Percentiles rank a stretch among this genome's conserved stretches.
These are phyloP conservation scores for Phytopythium helicoides DNA, from an alignment of 352 stramenopile genomes.

Conservation along the genomic window DNA sequence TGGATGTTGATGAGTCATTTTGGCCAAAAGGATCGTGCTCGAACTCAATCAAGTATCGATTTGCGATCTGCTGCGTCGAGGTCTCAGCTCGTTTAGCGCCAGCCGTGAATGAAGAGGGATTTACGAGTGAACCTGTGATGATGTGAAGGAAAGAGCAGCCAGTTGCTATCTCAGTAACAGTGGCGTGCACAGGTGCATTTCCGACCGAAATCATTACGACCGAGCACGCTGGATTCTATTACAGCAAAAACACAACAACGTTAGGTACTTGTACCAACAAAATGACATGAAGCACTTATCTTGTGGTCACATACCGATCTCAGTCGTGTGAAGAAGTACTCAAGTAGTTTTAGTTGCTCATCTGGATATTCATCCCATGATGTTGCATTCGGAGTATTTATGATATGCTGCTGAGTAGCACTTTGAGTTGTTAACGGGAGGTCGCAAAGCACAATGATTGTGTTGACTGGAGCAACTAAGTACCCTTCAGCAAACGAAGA, in stretches of 20 bases:
- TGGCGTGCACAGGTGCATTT: not conserved
- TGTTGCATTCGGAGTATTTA: not conserved
- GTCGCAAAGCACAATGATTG: slow-evolving; percentile 55
- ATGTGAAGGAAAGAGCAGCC: too few species aligned
- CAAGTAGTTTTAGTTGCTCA: slow-evolving; percentile 32
- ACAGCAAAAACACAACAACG: not conserved
- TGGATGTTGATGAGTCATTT: not conserved
- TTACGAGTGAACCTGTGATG: too few species aligned
- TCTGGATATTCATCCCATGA: slow-evolving; percentile 43
- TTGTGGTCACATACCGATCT: slow-evolving; percentile 26
- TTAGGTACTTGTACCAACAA: too few species aligned
- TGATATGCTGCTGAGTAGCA: not conserved
- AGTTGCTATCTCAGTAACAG: not conserved
- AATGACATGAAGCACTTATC: too few species aligned
- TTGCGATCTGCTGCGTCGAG: too few species aligned
- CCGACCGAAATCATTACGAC: not conserved
- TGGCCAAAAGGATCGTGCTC: not conserved
- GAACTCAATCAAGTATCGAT: not conserved
- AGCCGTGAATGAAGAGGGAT: too few species aligned
- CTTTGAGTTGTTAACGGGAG: slow-evolving; percentile 27
- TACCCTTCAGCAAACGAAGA: not conserved
- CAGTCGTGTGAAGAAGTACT: slow-evolving; percentile 34
- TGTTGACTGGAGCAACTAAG: slow-evolving; percentile 3
- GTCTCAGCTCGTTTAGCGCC: too few species aligned
- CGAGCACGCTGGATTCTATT: too few species aligned